Percentiles rank a stretch among this genome's conserved stretches.
phyloP scores from a whole-genome alignment of 768 basidiomycete genomes.

The Leccinum fibrillosum region DNA sequence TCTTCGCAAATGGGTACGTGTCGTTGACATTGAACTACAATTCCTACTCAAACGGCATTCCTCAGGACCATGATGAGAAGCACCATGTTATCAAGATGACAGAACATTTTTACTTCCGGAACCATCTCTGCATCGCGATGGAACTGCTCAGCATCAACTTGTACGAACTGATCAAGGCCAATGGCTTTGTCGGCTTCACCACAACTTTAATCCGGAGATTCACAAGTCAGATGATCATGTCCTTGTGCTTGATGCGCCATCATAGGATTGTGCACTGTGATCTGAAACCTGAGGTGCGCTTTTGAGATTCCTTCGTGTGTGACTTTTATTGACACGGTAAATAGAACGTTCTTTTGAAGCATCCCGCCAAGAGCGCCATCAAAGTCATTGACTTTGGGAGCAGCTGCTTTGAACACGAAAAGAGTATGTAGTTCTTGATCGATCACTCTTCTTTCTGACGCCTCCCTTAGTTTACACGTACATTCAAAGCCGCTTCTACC shows the following conservation, averaged over 20 bases:
- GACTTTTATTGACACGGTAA: slow-evolving; percentile 2
- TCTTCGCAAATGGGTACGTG: slow-evolving; percentile 92
- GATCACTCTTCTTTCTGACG: slow-evolving; percentile 4
- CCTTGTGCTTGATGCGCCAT: slow-evolving; percentile 89
- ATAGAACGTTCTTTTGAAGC: slow-evolving; percentile 91
- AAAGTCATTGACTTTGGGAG: slow-evolving; percentile 99
- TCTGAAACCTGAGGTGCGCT: slow-evolving; percentile 90
- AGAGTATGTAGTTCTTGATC: slow-evolving; percentile 61
- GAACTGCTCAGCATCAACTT: slow-evolving; percentile 97
- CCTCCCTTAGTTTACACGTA: slow-evolving; percentile 86
- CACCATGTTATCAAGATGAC: slow-evolving; percentile 98
- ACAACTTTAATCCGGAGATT: slow-evolving; percentile 93
- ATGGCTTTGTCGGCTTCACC: slow-evolving; percentile 97
- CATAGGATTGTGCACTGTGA: slow-evolving; percentile 99
- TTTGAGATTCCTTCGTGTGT: neutral
- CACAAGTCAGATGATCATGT: slow-evolving; percentile 92
- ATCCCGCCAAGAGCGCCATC: slow-evolving; percentile 93
- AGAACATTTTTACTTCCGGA: slow-evolving; percentile 97
- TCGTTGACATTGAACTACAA: neutral
- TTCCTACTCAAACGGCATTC: neutral
- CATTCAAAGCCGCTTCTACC: slow-evolving; percentile 99
- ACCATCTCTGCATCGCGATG: slow-evolving; percentile 97
- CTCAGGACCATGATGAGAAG: slow-evolving; percentile 94
- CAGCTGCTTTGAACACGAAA: slow-evolving; percentile 97
- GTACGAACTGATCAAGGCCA: slow-evolving; percentile 98